Percentiles rank a stretch among this genome's conserved stretches.
Conservation (phyloP, 805 yeast species). For the Metschnikowia gelsemii region DNA sequence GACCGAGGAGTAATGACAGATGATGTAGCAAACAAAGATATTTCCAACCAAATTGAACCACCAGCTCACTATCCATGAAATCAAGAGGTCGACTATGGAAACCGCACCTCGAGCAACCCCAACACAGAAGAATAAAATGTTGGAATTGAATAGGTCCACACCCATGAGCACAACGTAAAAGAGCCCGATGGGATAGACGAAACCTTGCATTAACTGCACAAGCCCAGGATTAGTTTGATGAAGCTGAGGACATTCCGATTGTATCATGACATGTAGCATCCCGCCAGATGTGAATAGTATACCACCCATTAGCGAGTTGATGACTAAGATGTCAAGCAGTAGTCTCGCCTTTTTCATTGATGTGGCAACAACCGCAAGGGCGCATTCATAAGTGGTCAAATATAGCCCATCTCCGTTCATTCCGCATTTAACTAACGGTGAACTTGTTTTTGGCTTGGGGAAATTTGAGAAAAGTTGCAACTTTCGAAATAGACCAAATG, state of each 20-base stretch:
- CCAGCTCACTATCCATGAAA: constrained; percentile 69
- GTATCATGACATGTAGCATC: constrained; percentile 59
- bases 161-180: constrained; percentile 76
- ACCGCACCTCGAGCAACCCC: constrained; percentile 72
- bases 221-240: constrained; percentile 49
- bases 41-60: constrained; percentile 63
- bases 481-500: too few species aligned
- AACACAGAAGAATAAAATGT: constrained; percentile 67
- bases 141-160: constrained; percentile 73
- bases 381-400: constrained; percentile 77
- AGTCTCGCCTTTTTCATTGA: constrained; percentile 80
- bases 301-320: constrained; percentile 72
- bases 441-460: too few species aligned
- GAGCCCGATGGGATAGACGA: constrained; percentile 66
- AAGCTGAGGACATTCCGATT: constrained; percentile 49
- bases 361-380: constrained; percentile 81
- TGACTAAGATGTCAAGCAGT: constrained; percentile 53
- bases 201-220: constrained; percentile 55
- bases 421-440: background rate
- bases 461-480: background rate
- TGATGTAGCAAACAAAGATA: constrained; percentile 63
- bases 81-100: constrained; percentile 55
- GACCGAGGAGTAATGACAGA: constrained; percentile 57
- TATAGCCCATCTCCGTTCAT: constrained; percentile 39
- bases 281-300: constrained; percentile 69